phyloP scores from a whole-genome alignment of 768 basidiomycete genomes.

The Filobasidium floriforme region DNA sequence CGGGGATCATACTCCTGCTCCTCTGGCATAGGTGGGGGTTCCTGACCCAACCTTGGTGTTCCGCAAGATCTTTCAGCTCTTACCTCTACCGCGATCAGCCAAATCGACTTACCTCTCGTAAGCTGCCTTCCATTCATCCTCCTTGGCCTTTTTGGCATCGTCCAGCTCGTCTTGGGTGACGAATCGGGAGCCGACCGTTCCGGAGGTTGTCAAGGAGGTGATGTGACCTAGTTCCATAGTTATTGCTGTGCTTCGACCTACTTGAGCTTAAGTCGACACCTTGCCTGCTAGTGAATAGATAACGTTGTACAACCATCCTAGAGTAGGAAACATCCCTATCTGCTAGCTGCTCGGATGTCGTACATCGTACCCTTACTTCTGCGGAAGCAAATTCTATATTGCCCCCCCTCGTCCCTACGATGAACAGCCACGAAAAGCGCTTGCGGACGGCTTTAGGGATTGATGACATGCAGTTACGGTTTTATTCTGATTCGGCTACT shows the following conservation, averaged over 20 bases:
- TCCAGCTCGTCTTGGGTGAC: constrained; percentile 45
- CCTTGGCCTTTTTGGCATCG: constrained; percentile 38
- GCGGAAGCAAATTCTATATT: no score
- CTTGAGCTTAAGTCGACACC: no score
- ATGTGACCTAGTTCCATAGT: constrained; percentile 1
- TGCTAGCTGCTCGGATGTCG: no score
- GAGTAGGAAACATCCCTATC: no score
- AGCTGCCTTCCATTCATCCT: constrained; percentile 47
- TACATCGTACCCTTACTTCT: no score
- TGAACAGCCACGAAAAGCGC: no score
- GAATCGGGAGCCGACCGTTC: constrained; percentile 38
- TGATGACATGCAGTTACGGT: no score
- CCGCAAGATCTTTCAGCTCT: background rate
- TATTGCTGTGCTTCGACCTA: background rate
- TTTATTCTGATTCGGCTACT: no score
- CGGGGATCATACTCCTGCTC: constrained; percentile 43
- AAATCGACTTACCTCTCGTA: constrained; percentile 40
- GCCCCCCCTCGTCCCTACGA: no score
- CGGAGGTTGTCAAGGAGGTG: constrained; percentile 11
- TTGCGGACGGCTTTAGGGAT: no score
- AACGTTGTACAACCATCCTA: no score
- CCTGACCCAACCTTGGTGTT: constrained; percentile 42
- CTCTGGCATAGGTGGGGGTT: constrained; percentile 39
- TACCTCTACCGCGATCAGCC: background rate
- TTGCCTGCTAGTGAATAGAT: no score